Base-by-base conservation (phyloP, 768 basidiomycete genomes). In the Termitomyces sp. region DNA sequence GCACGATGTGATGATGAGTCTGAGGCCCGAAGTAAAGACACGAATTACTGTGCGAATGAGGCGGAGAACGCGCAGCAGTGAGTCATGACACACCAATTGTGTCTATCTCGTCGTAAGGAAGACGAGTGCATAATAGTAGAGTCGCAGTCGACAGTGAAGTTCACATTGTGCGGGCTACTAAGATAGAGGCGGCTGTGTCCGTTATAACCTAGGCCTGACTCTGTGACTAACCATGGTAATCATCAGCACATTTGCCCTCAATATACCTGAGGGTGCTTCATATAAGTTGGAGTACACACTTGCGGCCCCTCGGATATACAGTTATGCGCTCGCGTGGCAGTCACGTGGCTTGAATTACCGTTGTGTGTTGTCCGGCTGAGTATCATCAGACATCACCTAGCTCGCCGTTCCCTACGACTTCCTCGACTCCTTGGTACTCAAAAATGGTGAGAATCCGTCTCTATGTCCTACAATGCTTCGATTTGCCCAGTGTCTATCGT, bases 401-500 rank as follows among this genome's bases (percentile, higher is more conserved):
- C 48, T 58, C 58, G 58, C 60, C 54, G 62, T 60, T 36, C 60
- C 58, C 59, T 55, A 62, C 60, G 60, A 46, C 51, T 57, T 48
- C 57, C 59, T 56, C 60, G 53, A 58, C 47, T 27, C 24, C 48
- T 57, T 54, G 57, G 18, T 50, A 58, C 36, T 50, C 44, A 48
- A 61, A 67, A 67, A 67, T 67, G 66, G 66, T 67, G 57, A 65
- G 66, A 51, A 44, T 24, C 30, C 11, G 34, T 41, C 34, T 53
- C 42, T 53, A 42, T 20, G 27, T 46, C 12, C 27, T 37, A 8
- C 31, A n/a, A 11, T n/a, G 36, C 34, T 50, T 50, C 55, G 48
- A 45, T 54, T 39, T 48, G 33, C 30, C 46, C 39, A 27, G 49
- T 60, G 59, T 61, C 51, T 11, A 20, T 34, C 18, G 16, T 53